Conservation (phyloP, 2,329 filamentous ascomycete species). For the Cordyceps fumosorosea region DNA sequence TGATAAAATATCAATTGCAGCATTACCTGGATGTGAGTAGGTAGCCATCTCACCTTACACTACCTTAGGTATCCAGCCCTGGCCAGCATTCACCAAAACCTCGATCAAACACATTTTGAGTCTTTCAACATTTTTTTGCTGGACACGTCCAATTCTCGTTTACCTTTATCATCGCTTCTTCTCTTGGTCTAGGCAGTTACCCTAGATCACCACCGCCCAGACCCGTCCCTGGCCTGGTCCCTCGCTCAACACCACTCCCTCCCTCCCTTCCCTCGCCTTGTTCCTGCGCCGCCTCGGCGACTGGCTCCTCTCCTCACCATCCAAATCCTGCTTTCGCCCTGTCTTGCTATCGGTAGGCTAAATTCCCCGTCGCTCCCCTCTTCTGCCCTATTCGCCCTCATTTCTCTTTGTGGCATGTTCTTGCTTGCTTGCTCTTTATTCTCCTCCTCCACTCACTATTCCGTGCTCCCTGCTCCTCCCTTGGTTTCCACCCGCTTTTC, state of each 20-base stretch:
- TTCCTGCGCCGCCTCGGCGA: neutral
- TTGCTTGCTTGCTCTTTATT: neutral
- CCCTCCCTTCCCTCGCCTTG: neutral
- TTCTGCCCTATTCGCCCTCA: neutral
- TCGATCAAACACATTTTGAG: neutral
- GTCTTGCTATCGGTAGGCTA: constrained; percentile 9
- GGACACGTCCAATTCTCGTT: neutral
- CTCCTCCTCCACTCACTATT: neutral
- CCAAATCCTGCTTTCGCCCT: neutral
- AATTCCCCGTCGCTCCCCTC: neutral
- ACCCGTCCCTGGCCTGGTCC: neutral
- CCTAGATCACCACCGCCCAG: neutral
- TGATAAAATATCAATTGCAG: no score
- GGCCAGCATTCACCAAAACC: neutral
- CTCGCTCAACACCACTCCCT: neutral
- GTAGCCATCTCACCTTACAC: no score
- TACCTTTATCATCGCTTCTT: no score
- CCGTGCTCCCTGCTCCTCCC: neutral
- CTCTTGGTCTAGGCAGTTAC: no score
- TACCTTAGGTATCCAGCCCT: neutral
- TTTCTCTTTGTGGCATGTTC: neutral
- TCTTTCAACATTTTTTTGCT: neutral
- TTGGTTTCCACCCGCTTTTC: constrained; percentile 5
- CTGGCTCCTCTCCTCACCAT: neutral
- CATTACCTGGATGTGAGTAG: no score